Conservation (phyloP, 257 asterid genomes). For the Fraxinus quadrangulata region DNA sequence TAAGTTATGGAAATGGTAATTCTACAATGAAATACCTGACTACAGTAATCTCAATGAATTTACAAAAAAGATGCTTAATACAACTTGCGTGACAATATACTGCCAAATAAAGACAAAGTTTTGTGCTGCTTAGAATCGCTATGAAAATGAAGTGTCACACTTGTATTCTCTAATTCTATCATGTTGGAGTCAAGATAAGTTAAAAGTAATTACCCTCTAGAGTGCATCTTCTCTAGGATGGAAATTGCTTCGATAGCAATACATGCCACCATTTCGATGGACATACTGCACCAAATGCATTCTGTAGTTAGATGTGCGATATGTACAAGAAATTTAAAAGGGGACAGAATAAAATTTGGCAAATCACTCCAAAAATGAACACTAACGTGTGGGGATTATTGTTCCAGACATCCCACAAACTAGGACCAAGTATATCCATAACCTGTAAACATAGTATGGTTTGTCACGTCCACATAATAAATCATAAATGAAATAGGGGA, state of each 20-base stretch:
- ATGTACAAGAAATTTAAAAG: neutral
- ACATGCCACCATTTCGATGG: slow-evolving; percentile 35
- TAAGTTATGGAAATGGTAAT: neutral
- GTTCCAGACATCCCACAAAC: slow-evolving; percentile 38
- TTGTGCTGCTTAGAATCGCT: neutral
- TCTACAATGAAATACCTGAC: neutral
- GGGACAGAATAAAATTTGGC: neutral
- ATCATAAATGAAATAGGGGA: neutral
- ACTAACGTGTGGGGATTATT: slow-evolving; percentile 28
- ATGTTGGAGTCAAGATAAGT: slow-evolving; percentile 1
- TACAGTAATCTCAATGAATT: neutral
- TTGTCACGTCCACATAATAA: neutral
- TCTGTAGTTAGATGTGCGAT: neutral
- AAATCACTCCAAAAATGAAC: neutral
- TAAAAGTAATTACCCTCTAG: slow-evolving; percentile 27
- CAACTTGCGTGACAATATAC: neutral
- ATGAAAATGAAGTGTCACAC: neutral
- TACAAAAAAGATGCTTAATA: neutral
- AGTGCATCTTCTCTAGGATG: slow-evolving; percentile 32
- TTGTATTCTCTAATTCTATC: slow-evolving; percentile 12
- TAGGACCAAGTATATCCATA: slow-evolving; percentile 34
- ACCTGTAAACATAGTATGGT: neutral
- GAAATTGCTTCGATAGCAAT: slow-evolving; percentile 37
- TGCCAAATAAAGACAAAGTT: neutral
- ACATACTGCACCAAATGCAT: slow-evolving; percentile 24